Evolutionary conservation across 139 green algal genomes (phyloP).

Genomic region (Chlorella sp.): DNA sequence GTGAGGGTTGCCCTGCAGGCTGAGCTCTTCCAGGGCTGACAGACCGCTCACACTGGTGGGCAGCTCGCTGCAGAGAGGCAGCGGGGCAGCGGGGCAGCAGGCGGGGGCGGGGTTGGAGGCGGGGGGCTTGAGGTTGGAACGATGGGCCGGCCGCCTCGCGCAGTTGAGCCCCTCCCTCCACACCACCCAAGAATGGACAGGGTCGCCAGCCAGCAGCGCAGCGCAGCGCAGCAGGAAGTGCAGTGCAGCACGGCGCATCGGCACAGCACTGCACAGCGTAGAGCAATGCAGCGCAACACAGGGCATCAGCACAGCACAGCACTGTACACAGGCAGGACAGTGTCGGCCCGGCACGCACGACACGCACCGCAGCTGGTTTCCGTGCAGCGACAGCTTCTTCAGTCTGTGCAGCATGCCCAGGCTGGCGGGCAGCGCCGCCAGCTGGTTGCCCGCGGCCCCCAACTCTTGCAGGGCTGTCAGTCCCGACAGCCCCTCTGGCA

Average conservation of each 20-base stretch:
- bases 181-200: neutral
- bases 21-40: conserved; percentile 58
- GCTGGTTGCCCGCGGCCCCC: conserved; percentile 63
- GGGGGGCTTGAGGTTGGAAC: neutral
- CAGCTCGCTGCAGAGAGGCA: conserved; percentile 28
- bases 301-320: neutral
- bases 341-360: neutral
- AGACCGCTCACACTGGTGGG: conserved; percentile 48
- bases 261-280: too few relatives aligned
- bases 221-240: neutral
- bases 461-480: conserved; percentile 60
- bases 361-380: conserved; percentile 57
- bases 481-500: conserved; percentile 54
- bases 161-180: too few relatives aligned
- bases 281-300: too few relatives aligned
- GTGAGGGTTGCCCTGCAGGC: conserved; percentile 69
- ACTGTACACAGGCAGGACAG: neutral
- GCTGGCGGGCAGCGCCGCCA: conserved; percentile 60
- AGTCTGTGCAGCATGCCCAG: conserved; percentile 58
- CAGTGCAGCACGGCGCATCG: neutral
- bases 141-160: neutral
- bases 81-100: neutral
- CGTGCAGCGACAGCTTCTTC: conserved; percentile 60
- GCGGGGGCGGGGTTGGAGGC: neutral
- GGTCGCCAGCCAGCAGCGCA: too few relatives aligned